Evolutionary conservation across 202 grass and related monocot genomes (phyloP), one percentile per base, ranked within the genome.

Genomic region (Elaeis oleifera): DNA sequence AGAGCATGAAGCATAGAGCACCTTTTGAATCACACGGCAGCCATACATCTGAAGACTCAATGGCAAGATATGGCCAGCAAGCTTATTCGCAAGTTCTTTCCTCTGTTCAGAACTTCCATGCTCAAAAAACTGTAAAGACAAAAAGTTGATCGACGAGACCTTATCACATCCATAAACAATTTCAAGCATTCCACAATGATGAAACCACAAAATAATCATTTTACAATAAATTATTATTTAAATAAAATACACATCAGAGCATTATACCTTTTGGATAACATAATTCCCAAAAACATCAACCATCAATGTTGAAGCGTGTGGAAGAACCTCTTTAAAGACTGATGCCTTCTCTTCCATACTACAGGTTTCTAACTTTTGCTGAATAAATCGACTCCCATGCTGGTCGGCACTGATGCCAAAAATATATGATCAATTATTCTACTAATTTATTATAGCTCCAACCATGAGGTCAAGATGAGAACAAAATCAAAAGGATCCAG

Each of bases 21-120:
- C 94, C 94, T 97, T 97, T 53, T 97, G 94, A 74, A 97, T 89
- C 69, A 97, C 94, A 63, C 94, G 82, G 53, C 94, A 97, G 18
- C 94, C 94, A 50, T 97, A 97, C 94, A 97, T 97, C 48, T 97
- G 94, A 85, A 92, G 84, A 66, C 94, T 97, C 60, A 97, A 78
- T 62, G 82, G 63, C 56, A 97, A 61, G 65, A 97, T 84, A 79
- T 97, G 82, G 69, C 94, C 85, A 68, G 69, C 84, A 75, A 97
- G 84, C 59, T 97, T 97, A 64, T 81, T 78, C 44, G 77, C 88
- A 60, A 97, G 84, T 71, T 92, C 88, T 74, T 79, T 92, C 60
- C 88, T 82, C 67, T 97, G 94, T 50, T 86, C 88, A 61, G 75
- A 74, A 64, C 74, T 89, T 60, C 94, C 94, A 75, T 86, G 81